Evolutionary conservation across 108 stramenopile genomes (phyloP).

Genomic region (Asterionellopsis glacialis): DNA sequence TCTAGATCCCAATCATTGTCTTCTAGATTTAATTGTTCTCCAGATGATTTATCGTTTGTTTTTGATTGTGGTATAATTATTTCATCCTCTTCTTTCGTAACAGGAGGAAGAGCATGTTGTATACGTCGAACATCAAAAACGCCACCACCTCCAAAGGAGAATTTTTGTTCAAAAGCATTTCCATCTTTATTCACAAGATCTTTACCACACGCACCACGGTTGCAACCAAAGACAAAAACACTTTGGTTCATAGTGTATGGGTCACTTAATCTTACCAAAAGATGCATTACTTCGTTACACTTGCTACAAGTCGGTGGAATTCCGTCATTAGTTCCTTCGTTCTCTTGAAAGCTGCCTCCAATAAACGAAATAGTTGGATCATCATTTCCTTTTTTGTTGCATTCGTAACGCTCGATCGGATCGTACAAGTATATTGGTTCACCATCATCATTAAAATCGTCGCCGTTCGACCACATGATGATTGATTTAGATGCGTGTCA

Average conservation of each 20-base stretch:
- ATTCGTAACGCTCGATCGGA: slow-evolving; percentile 24
- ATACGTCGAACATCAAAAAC: slow-evolving; percentile 30
- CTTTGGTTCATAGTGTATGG: slow-evolving; percentile 20
- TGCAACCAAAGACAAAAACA: slow-evolving; percentile 52
- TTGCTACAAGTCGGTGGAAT: slow-evolving; percentile 28
- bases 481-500: too few species aligned
- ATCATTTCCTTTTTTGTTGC: neutral
- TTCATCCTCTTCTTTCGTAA: slow-evolving; percentile 2
- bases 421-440: slow-evolving; percentile 54
- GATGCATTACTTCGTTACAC: slow-evolving; percentile 45
- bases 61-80: neutral
- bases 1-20: slow-evolving; percentile 52
- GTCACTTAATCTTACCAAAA: slow-evolving; percentile 50
- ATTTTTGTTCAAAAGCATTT: slow-evolving; percentile 18
- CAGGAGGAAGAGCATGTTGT: slow-evolving; percentile 9
- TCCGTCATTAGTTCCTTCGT: slow-evolving; percentile 9
- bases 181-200: neutral
- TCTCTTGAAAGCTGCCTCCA: slow-evolving; percentile 41
- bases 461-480: slow-evolving; percentile 57
- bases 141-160: slow-evolving; percentile 36
- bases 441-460: slow-evolving; percentile 58
- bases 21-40: neutral
- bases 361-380: slow-evolving; percentile 43
- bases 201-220: slow-evolving; percentile 23
- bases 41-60: neutral